Base-by-base conservation (phyloP, 129 eudicot species). In the Erigeron canadensis region DNA sequence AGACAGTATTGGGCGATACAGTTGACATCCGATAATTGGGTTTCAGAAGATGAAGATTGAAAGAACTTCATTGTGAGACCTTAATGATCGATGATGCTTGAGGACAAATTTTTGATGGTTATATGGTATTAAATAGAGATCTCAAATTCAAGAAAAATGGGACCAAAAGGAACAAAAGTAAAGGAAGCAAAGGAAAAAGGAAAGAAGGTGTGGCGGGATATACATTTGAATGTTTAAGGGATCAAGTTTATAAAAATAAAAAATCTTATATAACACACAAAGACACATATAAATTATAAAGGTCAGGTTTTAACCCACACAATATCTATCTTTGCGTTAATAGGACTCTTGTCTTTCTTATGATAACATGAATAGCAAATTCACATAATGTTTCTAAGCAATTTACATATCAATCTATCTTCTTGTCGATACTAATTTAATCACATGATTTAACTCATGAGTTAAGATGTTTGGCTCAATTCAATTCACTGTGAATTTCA, bases 191-290 rank as follows among this genome's bases (percentile, higher is more conserved):
- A 16, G 70, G 39, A 53, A 80, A 40, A 67, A 22, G 28, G 47
- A 28, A 28, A 28, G 34, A 28, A 28, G 17, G 69, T 42, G 61
- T 73, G 82, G 96, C 96, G 89, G 88, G 96, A 71, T 81, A 42
- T 50, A 12, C 74, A 79, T 88, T 88, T 86, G 89, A 88, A 83
- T 78, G 81, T 63, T 1, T 73, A 70, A 48, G 75, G 65, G 70
- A n/a, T 43, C 23, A 37, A 40, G 8, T 28, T 28, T 28, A 28
- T 28, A 28, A 28, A 28, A 28, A 28, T 28, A 28, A 28, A 28
- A 28, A 1, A 28, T 28, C 34, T 28, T 28, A 28, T 28, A 28
- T 28, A 28, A 28, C 3, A 28, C 34, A 28, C 34, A 28, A 28
- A 28, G 1, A 28, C 34, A 0, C 34, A 28, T 28, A 28, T 0